A percentile compares a stretch with the other conserved stretches of the same genome.
Conservation (phyloP, 2,329 filamentous ascomycete genomes). For the Pezicula rhizophila region DNA sequence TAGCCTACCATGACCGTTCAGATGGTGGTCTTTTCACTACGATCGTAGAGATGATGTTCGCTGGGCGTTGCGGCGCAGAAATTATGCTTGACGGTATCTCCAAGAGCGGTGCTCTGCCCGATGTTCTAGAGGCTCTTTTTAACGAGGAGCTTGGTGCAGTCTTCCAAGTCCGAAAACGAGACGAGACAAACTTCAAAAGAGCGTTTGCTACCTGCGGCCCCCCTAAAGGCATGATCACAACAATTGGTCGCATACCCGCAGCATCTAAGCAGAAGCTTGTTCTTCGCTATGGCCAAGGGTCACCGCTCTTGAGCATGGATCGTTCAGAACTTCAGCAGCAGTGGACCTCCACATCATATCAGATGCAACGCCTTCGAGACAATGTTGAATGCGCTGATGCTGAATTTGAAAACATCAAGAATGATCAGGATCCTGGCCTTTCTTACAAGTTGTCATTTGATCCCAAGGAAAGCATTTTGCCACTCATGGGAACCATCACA, state of each 20-base stretch:
- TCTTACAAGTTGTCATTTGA: slow-evolving; percentile 78
- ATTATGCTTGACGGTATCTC: slow-evolving; percentile 73
- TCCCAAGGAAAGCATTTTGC: slow-evolving; percentile 67
- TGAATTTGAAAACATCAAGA: slow-evolving; percentile 70
- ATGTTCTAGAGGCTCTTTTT: slow-evolving; percentile 76
- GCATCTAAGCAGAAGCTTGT: slow-evolving; percentile 68
- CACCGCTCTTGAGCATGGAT: slow-evolving; percentile 58
- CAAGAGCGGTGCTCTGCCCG: slow-evolving; percentile 50
- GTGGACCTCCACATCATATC: slow-evolving; percentile 83
- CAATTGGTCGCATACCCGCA: slow-evolving; percentile 71
- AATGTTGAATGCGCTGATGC: slow-evolving; percentile 81
- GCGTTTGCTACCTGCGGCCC: slow-evolving; percentile 90
- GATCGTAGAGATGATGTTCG: slow-evolving; percentile 96
- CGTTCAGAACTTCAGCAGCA: slow-evolving; percentile 74
- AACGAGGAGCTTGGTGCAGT: slow-evolving; percentile 94
- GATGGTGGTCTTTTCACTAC: slow-evolving; percentile 91
- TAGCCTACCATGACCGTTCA: slow-evolving; percentile 91
- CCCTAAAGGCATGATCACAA: slow-evolving; percentile 73
- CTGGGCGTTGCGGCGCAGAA: slow-evolving; percentile 82
- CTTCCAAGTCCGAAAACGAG: slow-evolving; percentile 83
- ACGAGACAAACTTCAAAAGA: slow-evolving; percentile 79
- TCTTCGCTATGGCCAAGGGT: slow-evolving; percentile 64
- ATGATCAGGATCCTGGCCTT: slow-evolving; percentile 75
- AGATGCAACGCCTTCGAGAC: slow-evolving; percentile 86
- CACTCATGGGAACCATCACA: slow-evolving; percentile 48